These are phyloP conservation scores for Aurantiochytrium sp. DNA, from an alignment of 108 stramenopile genomes.

Conservation along the genomic window DNA sequence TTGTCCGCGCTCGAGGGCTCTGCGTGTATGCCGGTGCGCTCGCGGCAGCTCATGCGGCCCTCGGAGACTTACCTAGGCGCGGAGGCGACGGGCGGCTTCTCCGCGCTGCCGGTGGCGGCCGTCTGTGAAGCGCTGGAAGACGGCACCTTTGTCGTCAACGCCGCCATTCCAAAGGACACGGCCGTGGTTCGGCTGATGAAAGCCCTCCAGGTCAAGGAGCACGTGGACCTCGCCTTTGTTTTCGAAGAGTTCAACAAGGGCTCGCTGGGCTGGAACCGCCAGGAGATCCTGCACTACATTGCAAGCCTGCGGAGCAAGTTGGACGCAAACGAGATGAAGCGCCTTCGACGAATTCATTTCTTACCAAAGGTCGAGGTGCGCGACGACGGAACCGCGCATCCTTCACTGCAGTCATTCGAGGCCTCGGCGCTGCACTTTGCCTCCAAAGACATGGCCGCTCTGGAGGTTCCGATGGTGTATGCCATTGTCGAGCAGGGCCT, in stretches of 20 bases:
- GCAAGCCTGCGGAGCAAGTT: neutral
- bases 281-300: constrained; percentile 10
- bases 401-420: neutral
- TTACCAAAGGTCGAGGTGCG: neutral
- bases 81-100: neutral
- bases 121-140: constrained; percentile 1
- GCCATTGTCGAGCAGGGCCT: neutral
- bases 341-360: neutral
- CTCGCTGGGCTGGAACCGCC: neutral
- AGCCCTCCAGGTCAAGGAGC: neutral
- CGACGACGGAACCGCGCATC: neutral
- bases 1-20: neutral
- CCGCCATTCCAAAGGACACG: neutral
- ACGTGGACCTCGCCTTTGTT: constrained; percentile 11
- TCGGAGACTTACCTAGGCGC: neutral
- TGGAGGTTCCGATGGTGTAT: neutral
- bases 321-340: neutral
- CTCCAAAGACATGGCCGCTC: neutral
- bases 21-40: neutral
- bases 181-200: neutral
- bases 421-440: neutral
- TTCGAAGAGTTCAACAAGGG: constrained; percentile 25
- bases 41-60: neutral
- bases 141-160: neutral
- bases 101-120: neutral